Evolutionary conservation across 768 basidiomycete species (phyloP), one percentile per base, ranked within the genome.

Genomic region (Mycena crocata): DNA sequence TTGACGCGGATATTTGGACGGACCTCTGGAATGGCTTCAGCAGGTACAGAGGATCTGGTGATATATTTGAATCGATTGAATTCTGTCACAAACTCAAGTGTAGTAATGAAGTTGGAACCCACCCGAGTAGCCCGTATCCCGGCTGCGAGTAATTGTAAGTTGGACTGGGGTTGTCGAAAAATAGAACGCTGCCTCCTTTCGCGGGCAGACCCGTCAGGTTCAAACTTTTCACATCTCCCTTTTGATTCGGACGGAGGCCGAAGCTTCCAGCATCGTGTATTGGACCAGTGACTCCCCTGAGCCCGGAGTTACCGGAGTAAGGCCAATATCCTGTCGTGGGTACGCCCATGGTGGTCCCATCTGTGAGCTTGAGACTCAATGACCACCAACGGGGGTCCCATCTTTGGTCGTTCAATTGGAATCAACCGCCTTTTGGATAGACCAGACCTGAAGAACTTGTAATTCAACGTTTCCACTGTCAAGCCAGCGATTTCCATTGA

Each of bases 321-420:
- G 77, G 77, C 77, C 77, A 78, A 57, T 73, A 78, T 4, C 77
- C 77, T 2, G 77, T 78, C 19, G 76, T 78, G 2, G 77, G 77
- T 14, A 78, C 64, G 19, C 73, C 75, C 14, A 76, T 19, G 12
- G 66, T 57, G n/a, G 76, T 78, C 26, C 77, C 77, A 48, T 78
- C 71, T 30, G 54, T 76, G 28, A 78, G 73, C 30, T 71, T 69
- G n/a, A 78, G 73, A 45, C 64, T 70, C 34, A 78, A 71, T 17
- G 75, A 77, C 77, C 77, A 78, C 77, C 77, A 78, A 34, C 76
- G 73, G 34, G 77, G 73, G 49, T 78, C 77, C 77, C 77, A 78
- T 67, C 77, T 77, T 63, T 1, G 40, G 5, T 35, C 1, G 19
- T 66, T n/a, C 54, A 48, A 31, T 14, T 14, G 24, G 14, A 24